phyloP scores from a whole-genome alignment of 768 basidiomycete species.

The Boletus speciosus region DNA sequence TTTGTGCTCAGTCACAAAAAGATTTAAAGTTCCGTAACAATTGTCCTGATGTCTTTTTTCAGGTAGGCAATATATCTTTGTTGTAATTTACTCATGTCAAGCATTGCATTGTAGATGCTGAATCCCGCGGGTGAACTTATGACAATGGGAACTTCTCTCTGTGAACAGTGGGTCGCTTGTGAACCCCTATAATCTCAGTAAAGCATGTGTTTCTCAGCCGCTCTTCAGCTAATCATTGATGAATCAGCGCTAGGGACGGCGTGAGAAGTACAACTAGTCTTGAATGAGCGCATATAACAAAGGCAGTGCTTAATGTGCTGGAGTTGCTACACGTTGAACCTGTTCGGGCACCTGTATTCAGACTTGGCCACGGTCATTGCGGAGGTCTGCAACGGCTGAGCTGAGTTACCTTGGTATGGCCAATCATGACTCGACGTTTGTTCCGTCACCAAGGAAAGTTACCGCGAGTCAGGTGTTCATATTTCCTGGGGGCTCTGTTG shows the following conservation, averaged over 20 bases:
- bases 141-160: not conserved
- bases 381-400: conserved; percentile 8
- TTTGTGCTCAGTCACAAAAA: not conserved
- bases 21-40: not conserved
- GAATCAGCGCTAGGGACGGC: not conserved
- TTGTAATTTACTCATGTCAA: not conserved
- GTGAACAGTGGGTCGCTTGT: conserved; percentile 3
- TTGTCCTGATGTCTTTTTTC: conserved; percentile 12
- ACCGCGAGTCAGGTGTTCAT: conserved; percentile 12
- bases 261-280: conserved; percentile 1
- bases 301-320: conserved; percentile 13
- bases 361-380: conserved; percentile 25
- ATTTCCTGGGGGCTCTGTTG: conserved; percentile 12
- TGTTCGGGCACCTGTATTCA: not conserved
- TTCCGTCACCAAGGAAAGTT: conserved; percentile 9
- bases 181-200: not conserved
- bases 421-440: conserved; percentile 12
- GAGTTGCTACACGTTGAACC: not conserved
- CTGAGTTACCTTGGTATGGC: conserved; percentile 10
- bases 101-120: not conserved
- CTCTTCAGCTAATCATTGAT: conserved; percentile 7
- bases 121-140: not conserved
- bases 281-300: conserved; percentile 3
- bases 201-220: conserved; percentile 3
- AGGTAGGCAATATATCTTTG: not conserved